Conservation (phyloP, 129 eudicot genomes). For the Flaveria sonorensis region DNA sequence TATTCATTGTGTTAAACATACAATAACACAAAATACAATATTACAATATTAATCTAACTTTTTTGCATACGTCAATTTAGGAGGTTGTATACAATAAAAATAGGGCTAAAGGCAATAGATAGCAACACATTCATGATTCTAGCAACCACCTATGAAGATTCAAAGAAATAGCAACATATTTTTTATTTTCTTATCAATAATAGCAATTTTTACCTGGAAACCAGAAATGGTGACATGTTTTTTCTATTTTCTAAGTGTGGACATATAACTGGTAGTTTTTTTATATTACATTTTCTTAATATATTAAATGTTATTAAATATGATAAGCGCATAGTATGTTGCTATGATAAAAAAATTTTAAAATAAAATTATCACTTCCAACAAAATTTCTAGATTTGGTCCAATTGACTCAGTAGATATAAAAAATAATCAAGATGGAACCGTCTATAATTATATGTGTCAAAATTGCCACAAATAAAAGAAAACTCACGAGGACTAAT, state of each 20-base stretch:
- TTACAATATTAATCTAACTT: background rate
- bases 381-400: background rate
- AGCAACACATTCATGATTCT: background rate
- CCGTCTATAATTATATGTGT: background rate
- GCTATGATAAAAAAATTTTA: background rate
- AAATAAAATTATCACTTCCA: background rate
- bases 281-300: background rate
- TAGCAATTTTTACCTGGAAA: too few species aligned
- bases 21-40: background rate
- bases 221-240: too few species aligned
- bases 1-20: background rate
- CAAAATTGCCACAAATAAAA: background rate
- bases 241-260: background rate
- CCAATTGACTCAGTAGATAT: background rate
- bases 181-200: too few species aligned
- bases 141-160: background rate
- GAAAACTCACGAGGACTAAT: slow-evolving; percentile 73
- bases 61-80: background rate
- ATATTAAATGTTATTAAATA: background rate
- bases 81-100: background rate
- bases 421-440: too few species aligned
- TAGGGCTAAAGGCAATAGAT: background rate
- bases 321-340: background rate
- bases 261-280: background rate
- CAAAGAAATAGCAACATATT: background rate